Evolutionary conservation across 148 eudicot species (phyloP), one percentile per base, ranked within the genome.

Genomic region (Chenopodium formosanum): DNA sequence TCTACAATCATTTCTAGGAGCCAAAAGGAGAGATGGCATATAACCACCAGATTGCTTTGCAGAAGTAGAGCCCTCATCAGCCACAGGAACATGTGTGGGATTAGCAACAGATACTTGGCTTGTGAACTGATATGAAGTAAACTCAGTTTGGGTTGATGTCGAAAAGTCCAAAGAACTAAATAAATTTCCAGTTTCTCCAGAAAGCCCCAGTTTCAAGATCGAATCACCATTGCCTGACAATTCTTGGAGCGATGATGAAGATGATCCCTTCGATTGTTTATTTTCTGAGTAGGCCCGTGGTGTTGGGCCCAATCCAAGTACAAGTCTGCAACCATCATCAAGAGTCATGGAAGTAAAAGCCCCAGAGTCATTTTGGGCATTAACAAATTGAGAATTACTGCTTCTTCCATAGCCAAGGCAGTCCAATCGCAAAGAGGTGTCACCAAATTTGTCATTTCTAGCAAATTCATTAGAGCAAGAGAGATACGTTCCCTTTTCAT

Each of bases 21-120:
- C 94, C 65, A 96, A 77, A 72, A 94, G 87, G 83, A 96, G 95
- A 12, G 90, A 83, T 12, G 95, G 91, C 97, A 96, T 92, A 74
- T 91, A 96, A 56, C 99, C 99, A 64, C 98, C 98, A 17, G 98
- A 92, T 83, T 84, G 91, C 89, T 90, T 96, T 52, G 97, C 98
- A 58, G 99, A 90, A 68, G 98, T 92, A 29, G 99, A 96, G n/a
- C 98, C 98, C 83, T 96, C 98, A 74, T 96, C 99, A 17, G 84
- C 85, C 62, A 91, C 77, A 71, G 90, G 86, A 78, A 86, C 31
- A 46, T 48, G 65, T 63, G 64, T 84, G 53, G 37, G 23, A 56
- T 53, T 85, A 78, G 63, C 52, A 68, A 81, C 79, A 40, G 81
- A 74, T n/a, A 76, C 74, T 56, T 85, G 83, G 22, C 81, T 37